phyloP scores from a whole-genome alignment of 129 eudicot genomes.

The Saussurea involucrata region DNA sequence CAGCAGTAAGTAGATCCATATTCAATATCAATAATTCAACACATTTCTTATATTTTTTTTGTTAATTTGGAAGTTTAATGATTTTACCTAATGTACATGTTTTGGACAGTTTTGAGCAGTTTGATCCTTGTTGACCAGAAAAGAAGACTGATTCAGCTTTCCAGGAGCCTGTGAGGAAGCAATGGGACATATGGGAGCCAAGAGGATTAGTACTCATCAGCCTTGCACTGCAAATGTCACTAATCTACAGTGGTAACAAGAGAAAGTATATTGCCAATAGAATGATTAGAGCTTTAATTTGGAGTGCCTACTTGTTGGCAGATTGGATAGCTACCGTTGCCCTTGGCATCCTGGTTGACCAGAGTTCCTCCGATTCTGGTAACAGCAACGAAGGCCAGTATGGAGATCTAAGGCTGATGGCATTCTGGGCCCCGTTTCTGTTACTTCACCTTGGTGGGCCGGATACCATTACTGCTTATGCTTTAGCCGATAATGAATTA shows the following conservation, averaged over 20 bases:
- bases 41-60: background rate
- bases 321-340: conserved; percentile 48
- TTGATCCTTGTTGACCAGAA: conserved; percentile 3
- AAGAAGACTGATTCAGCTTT: conserved; percentile 34
- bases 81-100: background rate
- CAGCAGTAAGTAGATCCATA: conserved; percentile 19
- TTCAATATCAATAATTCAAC: background rate
- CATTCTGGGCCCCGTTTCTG: conserved; percentile 53
- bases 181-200: conserved; percentile 44
- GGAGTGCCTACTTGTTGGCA: conserved; percentile 51
- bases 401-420: conserved; percentile 24
- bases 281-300: conserved; percentile 30
- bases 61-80: background rate
- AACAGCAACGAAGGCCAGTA: background rate
- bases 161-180: conserved; percentile 14
- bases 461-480: conserved; percentile 37
- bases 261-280: conserved; percentile 34
- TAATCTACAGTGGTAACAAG: conserved; percentile 31
- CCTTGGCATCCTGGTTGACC: conserved; percentile 35
- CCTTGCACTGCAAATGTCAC: conserved; percentile 32
- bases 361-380: background rate
- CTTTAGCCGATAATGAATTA: conserved; percentile 38
- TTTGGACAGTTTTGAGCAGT: conserved; percentile 5
- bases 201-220: conserved; percentile 36
- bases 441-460: conserved; percentile 44